A percentile compares a stretch with the other conserved stretches of the same genome.
phyloP scores from a whole-genome alignment of 352 stramenopile genomes.

The Phytophthora ohioensis region DNA sequence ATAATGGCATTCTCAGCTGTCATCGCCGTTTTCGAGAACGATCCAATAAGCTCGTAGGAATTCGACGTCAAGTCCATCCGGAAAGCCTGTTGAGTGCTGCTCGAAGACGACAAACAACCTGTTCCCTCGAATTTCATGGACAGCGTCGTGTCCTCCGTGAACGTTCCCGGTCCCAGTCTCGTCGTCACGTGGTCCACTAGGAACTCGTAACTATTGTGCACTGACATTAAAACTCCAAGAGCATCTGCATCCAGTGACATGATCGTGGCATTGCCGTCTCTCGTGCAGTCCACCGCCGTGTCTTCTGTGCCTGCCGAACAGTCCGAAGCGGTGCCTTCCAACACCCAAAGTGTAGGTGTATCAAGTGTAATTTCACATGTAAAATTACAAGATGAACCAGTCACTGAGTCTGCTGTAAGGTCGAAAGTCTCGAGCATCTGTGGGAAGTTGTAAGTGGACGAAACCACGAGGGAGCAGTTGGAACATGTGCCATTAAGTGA shows the following conservation, averaged over 20 bases:
- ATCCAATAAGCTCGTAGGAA: conserved; percentile 65
- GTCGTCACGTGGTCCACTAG: conserved; percentile 70
- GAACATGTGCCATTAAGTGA: conserved; percentile 75
- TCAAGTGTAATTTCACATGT: conserved; percentile 55
- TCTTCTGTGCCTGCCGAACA: conserved; percentile 43
- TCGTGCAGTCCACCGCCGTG: conserved; percentile 47
- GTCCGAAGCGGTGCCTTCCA: conserved; percentile 47
- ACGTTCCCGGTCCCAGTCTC: conserved; percentile 62
- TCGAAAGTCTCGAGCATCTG: conserved; percentile 73
- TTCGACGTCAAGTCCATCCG: conserved; percentile 58
- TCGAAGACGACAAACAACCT: conserved; percentile 46
- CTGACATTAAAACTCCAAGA: conserved; percentile 48
- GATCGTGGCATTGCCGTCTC: conserved; percentile 65
- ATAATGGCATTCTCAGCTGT: conserved; percentile 54
- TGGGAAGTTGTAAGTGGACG: conserved; percentile 78
- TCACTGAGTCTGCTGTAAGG: conserved; percentile 53
- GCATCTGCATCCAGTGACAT: conserved; percentile 51
- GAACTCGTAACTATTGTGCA: conserved; percentile 58
- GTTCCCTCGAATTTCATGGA: conserved; percentile 66
- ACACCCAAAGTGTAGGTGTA: conserved; percentile 66
- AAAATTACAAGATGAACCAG: conserved; percentile 52
- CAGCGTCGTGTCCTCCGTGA: conserved; percentile 60
- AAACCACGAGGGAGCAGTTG: conserved; percentile 68
- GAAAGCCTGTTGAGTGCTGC: conserved; percentile 58
- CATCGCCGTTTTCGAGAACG: conserved; percentile 64